A percentile compares a stretch with the other conserved stretches of the same genome.
phyloP scores from a whole-genome alignment of 805 yeast species.

The Tetrapisispora taiwanensis region DNA sequence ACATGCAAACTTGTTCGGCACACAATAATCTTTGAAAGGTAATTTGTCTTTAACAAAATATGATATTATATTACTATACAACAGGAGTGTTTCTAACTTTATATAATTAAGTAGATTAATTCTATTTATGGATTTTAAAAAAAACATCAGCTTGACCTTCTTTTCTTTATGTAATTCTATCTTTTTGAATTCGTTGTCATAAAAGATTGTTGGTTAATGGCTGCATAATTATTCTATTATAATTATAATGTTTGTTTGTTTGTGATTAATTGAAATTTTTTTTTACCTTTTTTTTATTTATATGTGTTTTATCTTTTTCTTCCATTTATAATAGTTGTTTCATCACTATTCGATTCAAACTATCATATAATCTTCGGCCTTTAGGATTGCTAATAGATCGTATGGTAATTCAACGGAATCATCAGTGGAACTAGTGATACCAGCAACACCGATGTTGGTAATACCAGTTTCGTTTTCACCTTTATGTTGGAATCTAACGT shows the following conservation, averaged over 20 bases:
- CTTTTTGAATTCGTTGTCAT: not conserved
- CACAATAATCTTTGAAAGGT: no score
- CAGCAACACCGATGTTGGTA: slow-evolving; percentile 56
- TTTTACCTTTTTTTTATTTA: not conserved
- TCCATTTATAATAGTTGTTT: not conserved
- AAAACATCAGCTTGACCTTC: no score
- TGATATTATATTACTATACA: slow-evolving; percentile 2
- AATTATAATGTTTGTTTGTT: not conserved
- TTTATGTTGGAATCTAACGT: slow-evolving; percentile 48
- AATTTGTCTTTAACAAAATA: not conserved
- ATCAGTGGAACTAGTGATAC: slow-evolving; percentile 40
- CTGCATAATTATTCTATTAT: no score
- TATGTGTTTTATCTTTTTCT: not conserved
- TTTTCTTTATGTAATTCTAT: no score
- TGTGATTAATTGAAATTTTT: not conserved
- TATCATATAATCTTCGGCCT: slow-evolving; percentile 50
- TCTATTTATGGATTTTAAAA: not conserved
- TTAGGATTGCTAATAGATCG: slow-evolving; percentile 48
- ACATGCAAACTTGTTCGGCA: no score
- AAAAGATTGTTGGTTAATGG: no score
- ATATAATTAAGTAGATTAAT: not conserved
- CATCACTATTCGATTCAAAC: slow-evolving; percentile 22
- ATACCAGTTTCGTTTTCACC: slow-evolving; percentile 35
- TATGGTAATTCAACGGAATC: slow-evolving; percentile 56
- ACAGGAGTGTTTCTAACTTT: slow-evolving; percentile 2